Base-by-base conservation (phyloP, 2,329 filamentous ascomycete species). In the Monilinia fructicola region DNA sequence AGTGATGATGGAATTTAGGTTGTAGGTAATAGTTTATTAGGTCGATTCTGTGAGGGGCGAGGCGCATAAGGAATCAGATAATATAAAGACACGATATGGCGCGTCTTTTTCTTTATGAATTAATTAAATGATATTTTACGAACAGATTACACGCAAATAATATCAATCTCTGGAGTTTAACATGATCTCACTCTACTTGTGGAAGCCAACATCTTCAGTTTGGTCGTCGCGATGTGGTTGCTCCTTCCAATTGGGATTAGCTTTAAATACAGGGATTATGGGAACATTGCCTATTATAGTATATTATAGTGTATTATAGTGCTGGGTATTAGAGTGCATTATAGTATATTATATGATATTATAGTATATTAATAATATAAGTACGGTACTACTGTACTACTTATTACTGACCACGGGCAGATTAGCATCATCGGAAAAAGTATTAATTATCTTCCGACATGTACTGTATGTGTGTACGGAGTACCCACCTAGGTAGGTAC, bases 151-250 rank as follows among this genome's bases (percentile, higher is more conserved):
- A 64, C 52, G 61, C 42, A 23, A 55, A 64, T 46, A 48, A 18
- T 14, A 9, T 56, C 21, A 48, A 38, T 14, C 23, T 48, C 46
- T 55, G 21, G 3, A 64, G 26, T 4, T 64, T 56, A 28, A 48
- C 50, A 31, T 48, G 16, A 35, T 55, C 61, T 64, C 21, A 26
- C 40, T 44, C 12, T 26, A 9, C n/a, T 56, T 53, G n/a, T 28
- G 21, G 21, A 31, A 61, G 55, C 54, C 64, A 65, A 61, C 64
- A 61, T 61, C 64, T 65, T 40, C 23, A 61, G 46, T n/a, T 6
- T 40, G 42, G 55, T 53, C 54, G 64, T 65, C 64, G 64, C 64
- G 46, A 65, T 53, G 64, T 53, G 26, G 64, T 65, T 65, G 64
- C 64, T 42, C 54, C 48, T 65, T 54, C 54, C 55, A 59, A 50